Base-by-base conservation (phyloP, 352 stramenopile genomes). In the Phytophthora europaea region DNA sequence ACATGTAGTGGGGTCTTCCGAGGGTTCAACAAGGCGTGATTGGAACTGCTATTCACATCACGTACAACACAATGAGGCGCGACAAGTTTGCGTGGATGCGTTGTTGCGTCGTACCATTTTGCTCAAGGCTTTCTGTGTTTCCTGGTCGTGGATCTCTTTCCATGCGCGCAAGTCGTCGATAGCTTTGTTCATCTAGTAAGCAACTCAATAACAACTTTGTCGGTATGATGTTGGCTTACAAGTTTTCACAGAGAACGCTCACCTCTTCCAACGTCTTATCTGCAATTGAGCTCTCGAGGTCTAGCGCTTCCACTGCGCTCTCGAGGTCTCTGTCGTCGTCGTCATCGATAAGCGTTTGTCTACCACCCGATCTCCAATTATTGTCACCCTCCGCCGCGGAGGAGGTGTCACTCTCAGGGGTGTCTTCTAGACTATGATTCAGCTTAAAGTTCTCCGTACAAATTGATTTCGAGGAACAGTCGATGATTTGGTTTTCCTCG, bases 201-300 rank as follows among this genome's bases (percentile, higher is more conserved):
- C 43, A 23, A 22, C 43, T 53, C 15, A 18, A 34, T 13, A 26
- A 4, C 31, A 45, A 31, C 40, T 38, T 33, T 16, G 9, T 66
- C 10, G 3, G 15, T 26, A 26, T n/a, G 38, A n/a, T 31, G 28
- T 31, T 31, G 28, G 4, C 48, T 20, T 13, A 5, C 22, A 20
- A 20, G 51, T 8, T 59, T 34, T 15, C 43, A 60, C 20, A 6
- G 36, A 20, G 38, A 50, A 23, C 4, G 18, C 43, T 12, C 18
- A 87, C 81, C 72, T 89, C 75, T 22, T 80, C 62, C 0, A 91
- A 51, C 5, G 80, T 84, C 7, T 87, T 78, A 31, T 85, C 75
- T 2, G 57, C 70, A 22, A 67, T 67, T 1, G 71, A 74, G 7
- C 55, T 80, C 38, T 84, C 74, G 0, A 80, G 18, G 47, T 85